Conservation (phyloP, 1,284 basidiomycete genomes). For the Ceratobasidium theobromae region DNA sequence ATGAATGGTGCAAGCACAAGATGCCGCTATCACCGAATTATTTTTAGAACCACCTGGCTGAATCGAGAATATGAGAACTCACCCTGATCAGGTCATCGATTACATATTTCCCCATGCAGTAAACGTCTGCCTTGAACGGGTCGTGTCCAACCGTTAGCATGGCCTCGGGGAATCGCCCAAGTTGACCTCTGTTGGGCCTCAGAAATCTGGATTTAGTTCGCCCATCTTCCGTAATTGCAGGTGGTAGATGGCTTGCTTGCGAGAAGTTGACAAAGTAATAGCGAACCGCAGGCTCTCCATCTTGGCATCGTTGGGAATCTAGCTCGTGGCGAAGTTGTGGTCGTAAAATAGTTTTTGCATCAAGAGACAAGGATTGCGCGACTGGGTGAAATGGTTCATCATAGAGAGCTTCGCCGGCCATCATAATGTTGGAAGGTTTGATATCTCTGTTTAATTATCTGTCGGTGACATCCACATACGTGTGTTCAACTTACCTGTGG, state of each 20-base stretch:
- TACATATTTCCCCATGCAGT: slow-evolving; percentile 27
- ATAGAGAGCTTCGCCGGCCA: slow-evolving; percentile 24
- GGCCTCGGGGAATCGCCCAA: slow-evolving; percentile 22
- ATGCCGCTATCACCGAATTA: too few relatives aligned
- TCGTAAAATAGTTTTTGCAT: slow-evolving; percentile 4
- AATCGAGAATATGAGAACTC: too few relatives aligned
- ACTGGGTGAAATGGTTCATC: slow-evolving; percentile 25
- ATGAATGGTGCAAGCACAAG: slow-evolving; percentile 13
- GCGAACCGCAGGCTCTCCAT: slow-evolving; percentile 22
- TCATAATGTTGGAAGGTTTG: slow-evolving; percentile 29
- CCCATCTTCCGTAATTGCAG: background rate
- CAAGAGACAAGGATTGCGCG: slow-evolving; percentile 20
- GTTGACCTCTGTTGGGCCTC: slow-evolving; percentile 2
- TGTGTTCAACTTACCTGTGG: slow-evolving; percentile 9
- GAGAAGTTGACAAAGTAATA: slow-evolving; percentile 29
- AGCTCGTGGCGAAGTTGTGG: slow-evolving; percentile 15
- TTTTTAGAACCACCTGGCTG: too few relatives aligned
- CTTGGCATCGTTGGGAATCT: slow-evolving; percentile 10
- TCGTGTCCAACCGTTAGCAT: slow-evolving; percentile 25
- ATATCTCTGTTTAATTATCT: slow-evolving; percentile 1
- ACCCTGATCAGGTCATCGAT: slow-evolving; percentile 22
- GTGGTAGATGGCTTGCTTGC: slow-evolving; percentile 10
- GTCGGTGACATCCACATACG: background rate
- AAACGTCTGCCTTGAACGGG: slow-evolving; percentile 28
- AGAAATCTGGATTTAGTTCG: slow-evolving; percentile 3